A percentile compares a stretch with the other conserved stretches of the same genome.
Evolutionary conservation across 306 rosid species (phyloP).

Genomic region (Bauhinia variegata): DNA sequence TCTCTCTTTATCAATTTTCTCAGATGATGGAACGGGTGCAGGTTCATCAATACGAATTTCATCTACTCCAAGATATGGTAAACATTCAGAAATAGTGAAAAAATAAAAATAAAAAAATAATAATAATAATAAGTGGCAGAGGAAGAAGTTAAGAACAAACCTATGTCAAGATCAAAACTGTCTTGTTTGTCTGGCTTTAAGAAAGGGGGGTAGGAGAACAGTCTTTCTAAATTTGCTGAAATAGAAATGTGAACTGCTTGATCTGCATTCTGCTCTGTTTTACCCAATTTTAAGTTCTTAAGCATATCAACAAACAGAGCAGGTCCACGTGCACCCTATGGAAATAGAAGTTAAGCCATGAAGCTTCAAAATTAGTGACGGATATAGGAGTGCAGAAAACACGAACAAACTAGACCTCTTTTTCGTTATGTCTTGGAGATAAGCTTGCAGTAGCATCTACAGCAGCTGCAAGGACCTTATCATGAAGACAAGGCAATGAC

Average conservation of each 20-base stretch:
- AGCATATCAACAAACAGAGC: slow-evolving; percentile 50
- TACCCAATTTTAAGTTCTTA: slow-evolving; percentile 49
- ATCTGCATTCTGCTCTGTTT: slow-evolving; percentile 38
- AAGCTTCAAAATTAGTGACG: slow-evolving; percentile 28
- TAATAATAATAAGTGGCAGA: not conserved
- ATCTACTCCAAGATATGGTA: slow-evolving; percentile 55
- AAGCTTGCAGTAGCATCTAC: slow-evolving; percentile 49
- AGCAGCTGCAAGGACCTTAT: slow-evolving; percentile 73
- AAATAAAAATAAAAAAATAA: not conserved
- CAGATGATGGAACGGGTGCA: slow-evolving; percentile 37
- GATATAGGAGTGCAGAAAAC: slow-evolving; percentile 29
- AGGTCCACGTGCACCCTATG: slow-evolving; percentile 46
- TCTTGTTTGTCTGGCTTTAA: slow-evolving; percentile 64
- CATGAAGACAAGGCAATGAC: slow-evolving; percentile 72
- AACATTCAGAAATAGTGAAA: slow-evolving; percentile 27
- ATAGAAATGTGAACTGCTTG: slow-evolving; percentile 36
- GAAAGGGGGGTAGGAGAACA: slow-evolving; percentile 85
- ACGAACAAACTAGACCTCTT: slow-evolving; percentile 55
- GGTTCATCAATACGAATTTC: slow-evolving; percentile 69
- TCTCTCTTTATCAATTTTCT: slow-evolving; percentile 46
- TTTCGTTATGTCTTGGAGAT: slow-evolving; percentile 53
- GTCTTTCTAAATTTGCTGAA: slow-evolving; percentile 53
- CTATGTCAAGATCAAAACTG: slow-evolving; percentile 60
- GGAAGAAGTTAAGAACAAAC: slow-evolving; percentile 47
- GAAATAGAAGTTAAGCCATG: slow-evolving; percentile 44